Base-by-base conservation (phyloP, 164 flowering plant genomes). In the Magnolia changhungtana region DNA sequence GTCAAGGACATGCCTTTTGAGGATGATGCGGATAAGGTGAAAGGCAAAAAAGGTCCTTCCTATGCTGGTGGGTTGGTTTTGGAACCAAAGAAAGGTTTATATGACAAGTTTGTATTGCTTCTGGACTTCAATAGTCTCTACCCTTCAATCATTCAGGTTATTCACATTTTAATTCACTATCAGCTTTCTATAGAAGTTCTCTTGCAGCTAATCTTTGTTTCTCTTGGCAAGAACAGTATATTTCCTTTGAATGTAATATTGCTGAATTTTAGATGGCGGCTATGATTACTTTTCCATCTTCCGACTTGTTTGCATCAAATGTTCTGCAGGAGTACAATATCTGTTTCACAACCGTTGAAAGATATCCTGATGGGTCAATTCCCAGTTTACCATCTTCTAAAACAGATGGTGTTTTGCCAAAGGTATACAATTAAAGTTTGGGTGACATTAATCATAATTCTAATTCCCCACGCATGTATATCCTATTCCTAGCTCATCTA, bases 121-220 rank as follows among this genome's bases (percentile, higher is more conserved):
- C 81, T 96, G 82, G 99, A 96, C 87, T 96, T 96, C 89, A 96
- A 96, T 78, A 96, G 99, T 87, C 98, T 96, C 21, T 96, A 96
- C 82, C 99, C 99, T 79, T 96, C 99, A 73, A 96, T 96, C 74
- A 96, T 96, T 81, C 98, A 95, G 98, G 99, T 94, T 31, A 73
- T 79, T 7, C 69, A n/a, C 68, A 31, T 61, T 67, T 70, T 58
- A 4, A 1, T 63, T 73, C 64, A 55, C 73, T 11, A 10, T 50
- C 5, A 49, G 29, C 10, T 29, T 37, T 74, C 10, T 45, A 45
- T 68, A 37, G 45, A 64, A 55, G 5, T 29, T 45, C 1, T 68
- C n/a, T 51, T 10, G 16, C 69, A 24, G 7, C 52, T 31, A 51
- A 51, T 27, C 63, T 63, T 29, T 61, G 50, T 29, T n/a, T 2